phyloP scores from a whole-genome alignment of 139 green algal genomes.

The Tetratostichococcus sp. region DNA sequence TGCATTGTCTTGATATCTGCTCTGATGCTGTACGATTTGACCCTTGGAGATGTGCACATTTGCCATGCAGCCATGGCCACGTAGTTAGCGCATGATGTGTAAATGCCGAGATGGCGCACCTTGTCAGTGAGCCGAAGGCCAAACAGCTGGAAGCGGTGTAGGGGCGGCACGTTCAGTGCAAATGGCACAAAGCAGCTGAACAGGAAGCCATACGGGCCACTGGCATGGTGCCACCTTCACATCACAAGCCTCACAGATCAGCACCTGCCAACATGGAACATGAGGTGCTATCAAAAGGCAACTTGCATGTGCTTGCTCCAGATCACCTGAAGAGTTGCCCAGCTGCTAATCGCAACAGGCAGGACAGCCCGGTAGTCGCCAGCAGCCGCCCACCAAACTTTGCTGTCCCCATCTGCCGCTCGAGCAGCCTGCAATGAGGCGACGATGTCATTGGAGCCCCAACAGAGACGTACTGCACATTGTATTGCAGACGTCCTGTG shows the following conservation, averaged over 20 bases:
- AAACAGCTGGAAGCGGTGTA: conserved; percentile 38
- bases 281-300: neutral
- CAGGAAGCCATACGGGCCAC: conserved; percentile 39
- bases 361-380: neutral
- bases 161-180: conserved; percentile 40
- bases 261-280: too few species aligned
- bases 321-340: neutral
- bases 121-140: conserved; percentile 55
- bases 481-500: too few species aligned
- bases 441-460: too few species aligned
- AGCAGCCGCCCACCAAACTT: conserved; percentile 45
- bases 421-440: conserved; percentile 23
- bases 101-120: conserved; percentile 15
- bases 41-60: too few species aligned
- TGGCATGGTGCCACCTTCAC: neutral
- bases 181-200: conserved; percentile 53
- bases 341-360: neutral
- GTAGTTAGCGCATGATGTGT: too few species aligned
- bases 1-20: too few species aligned
- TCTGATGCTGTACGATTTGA: too few species aligned
- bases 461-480: too few species aligned
- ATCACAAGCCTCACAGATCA: too few species aligned
- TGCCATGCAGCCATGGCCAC: too few species aligned
- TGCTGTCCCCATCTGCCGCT: conserved; percentile 35
- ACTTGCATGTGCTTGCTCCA: neutral